phyloP scores from a whole-genome alignment of 108 stramenopile genomes.

The Stephanodiscus triporus region DNA sequence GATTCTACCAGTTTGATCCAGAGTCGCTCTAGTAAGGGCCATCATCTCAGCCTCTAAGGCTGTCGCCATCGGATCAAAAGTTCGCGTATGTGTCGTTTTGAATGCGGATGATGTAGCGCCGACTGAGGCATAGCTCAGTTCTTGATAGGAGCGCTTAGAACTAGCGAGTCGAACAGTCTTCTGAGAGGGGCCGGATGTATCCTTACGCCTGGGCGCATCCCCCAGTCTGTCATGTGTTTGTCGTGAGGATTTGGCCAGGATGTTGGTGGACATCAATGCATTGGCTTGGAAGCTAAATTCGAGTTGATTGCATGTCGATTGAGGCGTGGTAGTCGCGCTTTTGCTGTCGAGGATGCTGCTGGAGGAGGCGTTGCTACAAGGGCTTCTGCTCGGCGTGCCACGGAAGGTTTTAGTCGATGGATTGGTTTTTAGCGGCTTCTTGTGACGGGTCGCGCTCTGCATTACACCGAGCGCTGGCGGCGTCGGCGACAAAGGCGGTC shows the following conservation, averaged over 20 bases:
- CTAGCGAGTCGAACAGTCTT: neutral
- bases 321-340: neutral
- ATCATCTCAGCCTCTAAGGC: neutral
- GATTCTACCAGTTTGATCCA: neutral
- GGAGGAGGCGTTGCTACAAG: neutral
- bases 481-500: neutral
- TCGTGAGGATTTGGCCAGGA: constrained; percentile 14
- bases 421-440: too few relatives aligned
- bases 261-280: constrained; percentile 27
- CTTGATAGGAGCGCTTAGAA: neutral
- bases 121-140: constrained; percentile 19
- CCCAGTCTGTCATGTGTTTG: constrained; percentile 10
- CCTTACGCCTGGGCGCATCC: neutral
- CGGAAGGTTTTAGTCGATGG: neutral
- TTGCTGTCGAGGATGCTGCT: neutral
- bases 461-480: neutral
- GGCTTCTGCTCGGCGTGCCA: neutral
- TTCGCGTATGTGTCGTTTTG: neutral
- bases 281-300: constrained; percentile 17
- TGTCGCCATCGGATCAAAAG: too few relatives aligned
- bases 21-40: neutral
- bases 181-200: neutral
- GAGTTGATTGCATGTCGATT: neutral
- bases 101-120: constrained; percentile 11
- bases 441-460: neutral